These are phyloP conservation scores for Phytopythium chamaehyphon DNA, from an alignment of 352 stramenopile genomes.

Conservation along the genomic window DNA sequence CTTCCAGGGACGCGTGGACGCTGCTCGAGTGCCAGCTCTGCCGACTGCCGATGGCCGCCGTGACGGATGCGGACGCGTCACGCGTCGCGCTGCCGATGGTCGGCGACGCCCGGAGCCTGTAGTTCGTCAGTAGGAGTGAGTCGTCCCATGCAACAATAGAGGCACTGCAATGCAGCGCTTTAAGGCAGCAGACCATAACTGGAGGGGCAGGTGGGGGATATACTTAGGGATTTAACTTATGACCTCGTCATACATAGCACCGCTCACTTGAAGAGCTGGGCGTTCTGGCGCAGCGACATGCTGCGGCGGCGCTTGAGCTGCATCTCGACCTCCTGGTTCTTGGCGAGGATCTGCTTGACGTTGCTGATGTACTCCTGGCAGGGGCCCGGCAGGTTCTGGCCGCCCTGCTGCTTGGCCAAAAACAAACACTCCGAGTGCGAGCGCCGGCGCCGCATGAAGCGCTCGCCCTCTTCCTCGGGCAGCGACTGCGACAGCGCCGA, in stretches of 20 bases:
- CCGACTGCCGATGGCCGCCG: slow-evolving; percentile 30
- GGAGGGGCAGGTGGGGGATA: too few species aligned
- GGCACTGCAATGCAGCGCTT: too few species aligned
- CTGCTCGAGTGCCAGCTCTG: slow-evolving; percentile 44
- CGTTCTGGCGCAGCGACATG: slow-evolving; percentile 51
- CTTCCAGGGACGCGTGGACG: slow-evolving; percentile 11
- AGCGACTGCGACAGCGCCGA: slow-evolving; percentile 26
- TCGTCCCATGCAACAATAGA: too few species aligned
- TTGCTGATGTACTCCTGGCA: slow-evolving; percentile 85
- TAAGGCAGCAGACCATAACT: too few species aligned
- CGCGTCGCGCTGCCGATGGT: slow-evolving; percentile 24
- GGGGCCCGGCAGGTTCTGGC: slow-evolving; percentile 51
- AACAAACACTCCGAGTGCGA: slow-evolving; percentile 82
- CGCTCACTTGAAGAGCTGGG: slow-evolving; percentile 38
- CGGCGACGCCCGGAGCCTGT: background rate
- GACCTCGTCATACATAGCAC: background rate
- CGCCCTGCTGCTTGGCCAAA: slow-evolving; percentile 53
- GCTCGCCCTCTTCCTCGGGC: slow-evolving; percentile 23
- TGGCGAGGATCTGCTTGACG: slow-evolving; percentile 81
- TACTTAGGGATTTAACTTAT: slow-evolving; percentile 5
- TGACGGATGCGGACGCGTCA: slow-evolving; percentile 4
- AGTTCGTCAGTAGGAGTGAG: too few species aligned
- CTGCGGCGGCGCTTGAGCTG: slow-evolving; percentile 53
- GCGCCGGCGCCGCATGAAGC: slow-evolving; percentile 44
- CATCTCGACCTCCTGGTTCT: slow-evolving; percentile 38